These are phyloP conservation scores for Phaeotremella fagi DNA, from an alignment of 768 basidiomycete genomes.

Conservation along the genomic window DNA sequence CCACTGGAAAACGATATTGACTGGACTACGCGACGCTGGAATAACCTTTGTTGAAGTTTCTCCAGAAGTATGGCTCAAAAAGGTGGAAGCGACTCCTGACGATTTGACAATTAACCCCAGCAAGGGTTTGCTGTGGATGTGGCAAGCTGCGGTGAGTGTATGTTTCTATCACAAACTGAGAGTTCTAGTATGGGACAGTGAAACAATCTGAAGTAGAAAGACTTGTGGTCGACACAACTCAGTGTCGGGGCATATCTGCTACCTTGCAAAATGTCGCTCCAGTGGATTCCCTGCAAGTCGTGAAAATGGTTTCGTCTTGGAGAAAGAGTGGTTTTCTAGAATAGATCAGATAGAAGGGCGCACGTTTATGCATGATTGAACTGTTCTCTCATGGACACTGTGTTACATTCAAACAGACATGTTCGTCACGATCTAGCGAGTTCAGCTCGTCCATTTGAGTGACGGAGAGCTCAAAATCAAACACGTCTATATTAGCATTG, in stretches of 20 bases:
- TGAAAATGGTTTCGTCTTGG: constrained; percentile 52
- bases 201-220: constrained; percentile 16
- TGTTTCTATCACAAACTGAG: background rate
- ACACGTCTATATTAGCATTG: constrained; percentile 61
- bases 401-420: constrained; percentile 40
- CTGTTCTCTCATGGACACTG: constrained; percentile 19
- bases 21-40: constrained; percentile 47
- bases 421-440: constrained; percentile 59
- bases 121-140: constrained; percentile 48
- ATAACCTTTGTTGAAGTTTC: constrained; percentile 51
- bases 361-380: too few relatives aligned
- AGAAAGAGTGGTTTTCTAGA: too few relatives aligned
- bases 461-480: constrained; percentile 64
- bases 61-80: constrained; percentile 48
- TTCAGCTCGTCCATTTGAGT: constrained; percentile 68
- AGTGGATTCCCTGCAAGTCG: constrained; percentile 44
- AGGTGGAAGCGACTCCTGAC: constrained; percentile 43
- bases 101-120: constrained; percentile 50
- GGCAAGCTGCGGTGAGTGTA: constrained; percentile 35
- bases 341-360: too few relatives aligned
- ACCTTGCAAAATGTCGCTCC: constrained; percentile 40
- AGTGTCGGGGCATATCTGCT: constrained; percentile 40
- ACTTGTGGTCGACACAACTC: constrained; percentile 43
- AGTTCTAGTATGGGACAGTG: constrained; percentile 37
- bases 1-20: constrained; percentile 52